phyloP scores from a whole-genome alignment of 495 filamentous ascomycete species.

The Annulohypoxylon nitens region DNA sequence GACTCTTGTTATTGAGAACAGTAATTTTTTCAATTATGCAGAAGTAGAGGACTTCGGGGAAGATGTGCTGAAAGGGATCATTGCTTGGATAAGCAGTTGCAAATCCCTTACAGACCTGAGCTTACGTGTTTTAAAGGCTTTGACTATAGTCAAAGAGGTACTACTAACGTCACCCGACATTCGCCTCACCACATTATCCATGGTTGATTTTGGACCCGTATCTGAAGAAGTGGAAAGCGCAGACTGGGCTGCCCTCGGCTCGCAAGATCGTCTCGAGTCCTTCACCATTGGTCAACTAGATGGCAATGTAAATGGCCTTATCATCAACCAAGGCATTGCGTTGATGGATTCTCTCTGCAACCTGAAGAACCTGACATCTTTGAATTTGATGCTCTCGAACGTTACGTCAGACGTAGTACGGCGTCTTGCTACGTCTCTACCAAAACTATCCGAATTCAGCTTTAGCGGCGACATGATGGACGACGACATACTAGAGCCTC shows the following conservation, averaged over 20 bases:
- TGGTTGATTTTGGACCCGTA: constrained; percentile 42
- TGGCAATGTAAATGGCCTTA: constrained; percentile 59
- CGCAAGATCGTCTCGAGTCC: constrained; percentile 43
- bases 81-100: constrained; percentile 70
- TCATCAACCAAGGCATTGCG: constrained; percentile 50
- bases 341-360: constrained; percentile 63
- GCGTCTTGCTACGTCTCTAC: constrained; percentile 51
- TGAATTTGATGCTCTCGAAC: constrained; percentile 48
- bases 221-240: constrained; percentile 3
- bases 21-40: constrained; percentile 42
- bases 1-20: constrained; percentile 64
- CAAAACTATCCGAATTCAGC: constrained; percentile 67
- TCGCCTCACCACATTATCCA: constrained; percentile 43
- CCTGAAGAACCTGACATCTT: constrained; percentile 48
- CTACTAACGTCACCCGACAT: constrained; percentile 52
- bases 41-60: constrained; percentile 61
- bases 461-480: constrained; percentile 69
- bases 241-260: constrained; percentile 39
- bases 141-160: constrained; percentile 66
- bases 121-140: constrained; percentile 65
- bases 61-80: constrained; percentile 64
- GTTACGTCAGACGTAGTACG: constrained; percentile 36
- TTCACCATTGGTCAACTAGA: constrained; percentile 64
- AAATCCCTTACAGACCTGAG: constrained; percentile 63
- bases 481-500: constrained; percentile 60